These are phyloP conservation scores for Neurospora africana DNA, from an alignment of 495 filamentous ascomycete species.

Conservation along the genomic window DNA sequence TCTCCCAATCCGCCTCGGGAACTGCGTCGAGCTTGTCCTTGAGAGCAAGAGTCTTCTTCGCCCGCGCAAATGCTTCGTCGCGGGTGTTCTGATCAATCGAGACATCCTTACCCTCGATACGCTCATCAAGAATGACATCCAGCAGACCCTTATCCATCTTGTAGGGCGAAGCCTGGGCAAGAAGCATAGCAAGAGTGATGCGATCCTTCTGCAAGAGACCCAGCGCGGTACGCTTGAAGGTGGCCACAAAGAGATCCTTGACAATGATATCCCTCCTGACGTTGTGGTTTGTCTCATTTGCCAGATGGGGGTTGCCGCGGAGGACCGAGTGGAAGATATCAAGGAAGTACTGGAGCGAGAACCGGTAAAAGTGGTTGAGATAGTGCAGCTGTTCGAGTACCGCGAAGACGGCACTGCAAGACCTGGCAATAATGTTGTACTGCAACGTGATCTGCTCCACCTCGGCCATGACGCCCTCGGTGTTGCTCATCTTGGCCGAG, in stretches of 20 bases:
- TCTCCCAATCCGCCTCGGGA: slow-evolving; percentile 57
- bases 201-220: slow-evolving; percentile 89
- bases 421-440: slow-evolving; percentile 83
- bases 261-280: slow-evolving; percentile 77
- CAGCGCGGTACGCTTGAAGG: slow-evolving; percentile 87
- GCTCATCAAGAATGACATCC: slow-evolving; percentile 73
- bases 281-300: slow-evolving; percentile 62
- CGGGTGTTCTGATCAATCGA: slow-evolving; percentile 54
- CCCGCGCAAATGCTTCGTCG: slow-evolving; percentile 57
- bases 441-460: slow-evolving; percentile 89
- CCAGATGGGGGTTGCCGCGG: slow-evolving; percentile 64
- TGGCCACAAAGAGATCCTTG: slow-evolving; percentile 76
- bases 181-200: slow-evolving; percentile 87
- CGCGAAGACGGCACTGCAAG: slow-evolving; percentile 94
- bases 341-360: slow-evolving; percentile 95
- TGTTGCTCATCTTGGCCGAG: slow-evolving; percentile 88
- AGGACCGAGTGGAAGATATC: slow-evolving; percentile 95
- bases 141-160: slow-evolving; percentile 84
- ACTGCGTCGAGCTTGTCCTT: slow-evolving; percentile 59
- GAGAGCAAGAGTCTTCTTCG: slow-evolving; percentile 60
- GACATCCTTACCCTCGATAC: slow-evolving; percentile 64
- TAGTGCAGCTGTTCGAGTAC: slow-evolving; percentile 95
- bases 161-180: slow-evolving; percentile 88
- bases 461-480: slow-evolving; percentile 95
- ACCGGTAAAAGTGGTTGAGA: slow-evolving; percentile 98